These are phyloP conservation scores for Penstemon newberryi DNA, from an alignment of 257 asterid species.

Conservation along the genomic window DNA sequence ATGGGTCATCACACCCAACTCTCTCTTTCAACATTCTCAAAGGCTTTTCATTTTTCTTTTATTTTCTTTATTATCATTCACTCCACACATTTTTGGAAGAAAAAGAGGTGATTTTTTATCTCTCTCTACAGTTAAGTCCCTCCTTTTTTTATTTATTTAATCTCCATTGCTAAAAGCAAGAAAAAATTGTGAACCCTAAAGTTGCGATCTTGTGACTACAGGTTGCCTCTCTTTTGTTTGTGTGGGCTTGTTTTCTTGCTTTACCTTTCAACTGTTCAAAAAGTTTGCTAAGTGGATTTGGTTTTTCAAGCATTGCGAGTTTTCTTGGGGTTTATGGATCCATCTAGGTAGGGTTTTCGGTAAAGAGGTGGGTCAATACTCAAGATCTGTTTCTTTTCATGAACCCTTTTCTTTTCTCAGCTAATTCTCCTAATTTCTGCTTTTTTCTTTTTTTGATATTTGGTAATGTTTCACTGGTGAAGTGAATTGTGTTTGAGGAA, in stretches of 20 bases:
- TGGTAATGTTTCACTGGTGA: constrained; percentile 41
- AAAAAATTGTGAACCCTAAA: constrained; percentile 38
- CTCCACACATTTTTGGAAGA: constrained; percentile 37
- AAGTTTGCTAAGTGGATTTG: constrained; percentile 51
- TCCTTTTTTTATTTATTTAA: constrained; percentile 27
- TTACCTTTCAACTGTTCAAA: constrained; percentile 56
- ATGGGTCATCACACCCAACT: constrained; percentile 33
- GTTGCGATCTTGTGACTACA: constrained; percentile 63
- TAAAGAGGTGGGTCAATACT: constrained; percentile 57
- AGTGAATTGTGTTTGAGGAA: constrained; percentile 35
- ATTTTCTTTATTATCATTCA: constrained; percentile 31
- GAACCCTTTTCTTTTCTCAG: constrained; percentile 44
- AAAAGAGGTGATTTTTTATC: constrained; percentile 29
- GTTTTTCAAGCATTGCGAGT: constrained; percentile 43
- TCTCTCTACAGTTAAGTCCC: constrained; percentile 41
- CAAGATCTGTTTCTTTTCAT: constrained; percentile 74
- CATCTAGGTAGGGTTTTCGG: constrained; percentile 59
- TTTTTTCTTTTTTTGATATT: constrained; percentile 42
- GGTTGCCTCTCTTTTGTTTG: constrained; percentile 39
- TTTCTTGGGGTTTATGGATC: constrained; percentile 58
- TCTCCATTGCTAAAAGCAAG: constrained; percentile 37
- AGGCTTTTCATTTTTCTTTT: constrained; percentile 31
- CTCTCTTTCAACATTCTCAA: constrained; percentile 43
- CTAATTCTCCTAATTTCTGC: constrained; percentile 41
- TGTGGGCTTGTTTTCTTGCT: constrained; percentile 44